A percentile compares a stretch with the other conserved stretches of the same genome.
phyloP scores from a whole-genome alignment of 345 rosid species.

The Arabidopsis suecica region DNA sequence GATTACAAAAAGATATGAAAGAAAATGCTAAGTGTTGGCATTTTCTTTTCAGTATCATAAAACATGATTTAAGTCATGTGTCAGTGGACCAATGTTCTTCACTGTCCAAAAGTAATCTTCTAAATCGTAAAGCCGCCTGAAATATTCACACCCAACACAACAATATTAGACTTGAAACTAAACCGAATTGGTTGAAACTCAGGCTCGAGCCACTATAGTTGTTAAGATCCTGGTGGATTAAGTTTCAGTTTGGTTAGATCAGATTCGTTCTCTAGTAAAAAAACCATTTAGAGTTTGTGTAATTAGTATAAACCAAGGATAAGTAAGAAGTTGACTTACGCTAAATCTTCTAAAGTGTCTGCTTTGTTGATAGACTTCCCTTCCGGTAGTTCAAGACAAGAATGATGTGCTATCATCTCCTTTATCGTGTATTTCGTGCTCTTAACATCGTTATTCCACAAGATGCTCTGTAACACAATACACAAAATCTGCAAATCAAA shows the following conservation, averaged over 20 bases:
- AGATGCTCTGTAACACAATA: constrained; percentile 67
- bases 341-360: constrained; percentile 72
- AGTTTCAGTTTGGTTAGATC: not conserved
- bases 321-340: constrained; percentile 55
- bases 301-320: not conserved
- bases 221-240: constrained; percentile 3
- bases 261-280: not conserved
- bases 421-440: constrained; percentile 85
- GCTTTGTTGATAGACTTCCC: constrained; percentile 84
- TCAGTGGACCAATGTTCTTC: constrained; percentile 44
- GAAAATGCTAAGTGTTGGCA: not conserved
- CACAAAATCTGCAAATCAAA: constrained; percentile 20
- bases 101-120: constrained; percentile 57
- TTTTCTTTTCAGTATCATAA: constrained; percentile 23
- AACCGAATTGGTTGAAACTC: not conserved
- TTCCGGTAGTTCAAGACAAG: constrained; percentile 79
- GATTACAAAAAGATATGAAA: not conserved
- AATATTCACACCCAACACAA: constrained; percentile 32
- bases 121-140: constrained; percentile 71
- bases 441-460: constrained; percentile 88
- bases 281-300: not conserved
- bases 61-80: constrained; percentile 33
- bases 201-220: constrained; percentile 8
- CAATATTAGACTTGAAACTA: not conserved
- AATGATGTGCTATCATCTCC: constrained; percentile 82